Evolutionary conservation across 2,329 filamentous ascomycete genomes (phyloP).

Genomic region (Ramularia collo-cygni): DNA sequence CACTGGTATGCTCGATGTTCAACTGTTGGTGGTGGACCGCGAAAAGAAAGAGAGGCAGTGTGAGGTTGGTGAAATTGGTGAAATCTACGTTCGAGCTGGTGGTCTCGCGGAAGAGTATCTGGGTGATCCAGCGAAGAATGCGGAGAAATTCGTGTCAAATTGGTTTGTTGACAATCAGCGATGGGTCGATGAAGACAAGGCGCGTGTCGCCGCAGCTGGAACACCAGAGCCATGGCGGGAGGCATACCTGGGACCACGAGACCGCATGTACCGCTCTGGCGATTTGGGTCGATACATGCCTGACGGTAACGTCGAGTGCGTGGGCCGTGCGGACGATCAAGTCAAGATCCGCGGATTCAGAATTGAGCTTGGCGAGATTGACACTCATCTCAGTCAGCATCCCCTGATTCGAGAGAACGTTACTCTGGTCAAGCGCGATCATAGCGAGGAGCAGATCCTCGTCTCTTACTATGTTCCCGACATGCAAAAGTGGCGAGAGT

Average conservation of each 20-base stretch:
- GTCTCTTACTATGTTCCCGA: constrained; percentile 90
- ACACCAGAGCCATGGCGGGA: constrained; percentile 66
- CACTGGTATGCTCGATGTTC: constrained; percentile 80
- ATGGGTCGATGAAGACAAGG: constrained; percentile 61
- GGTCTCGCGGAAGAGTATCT: constrained; percentile 80
- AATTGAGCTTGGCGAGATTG: constrained; percentile 91
- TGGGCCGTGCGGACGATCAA: constrained; percentile 77
- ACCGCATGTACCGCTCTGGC: constrained; percentile 80
- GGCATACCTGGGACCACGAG: constrained; percentile 73
- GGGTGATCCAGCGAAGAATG: constrained; percentile 55
- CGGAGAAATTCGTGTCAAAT: constrained; percentile 71
- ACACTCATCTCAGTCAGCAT: constrained; percentile 69
- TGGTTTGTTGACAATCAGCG: constrained; percentile 74
- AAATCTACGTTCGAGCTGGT: constrained; percentile 74
- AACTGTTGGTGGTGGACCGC: constrained; percentile 75
- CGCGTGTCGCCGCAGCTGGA: constrained; percentile 40
- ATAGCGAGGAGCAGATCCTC: constrained; percentile 75
- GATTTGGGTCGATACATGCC: constrained; percentile 72
- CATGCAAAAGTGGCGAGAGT: constrained; percentile 63
- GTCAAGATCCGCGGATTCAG: constrained; percentile 95
- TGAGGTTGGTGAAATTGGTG: constrained; percentile 72
- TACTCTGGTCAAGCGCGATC: constrained; percentile 76
- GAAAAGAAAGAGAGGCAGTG: constrained; percentile 63
- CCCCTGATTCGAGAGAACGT: constrained; percentile 75
- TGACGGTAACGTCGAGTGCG: constrained; percentile 66